phyloP scores from a whole-genome alignment of 106 monocot genomes.

The Posidonia australis region DNA sequence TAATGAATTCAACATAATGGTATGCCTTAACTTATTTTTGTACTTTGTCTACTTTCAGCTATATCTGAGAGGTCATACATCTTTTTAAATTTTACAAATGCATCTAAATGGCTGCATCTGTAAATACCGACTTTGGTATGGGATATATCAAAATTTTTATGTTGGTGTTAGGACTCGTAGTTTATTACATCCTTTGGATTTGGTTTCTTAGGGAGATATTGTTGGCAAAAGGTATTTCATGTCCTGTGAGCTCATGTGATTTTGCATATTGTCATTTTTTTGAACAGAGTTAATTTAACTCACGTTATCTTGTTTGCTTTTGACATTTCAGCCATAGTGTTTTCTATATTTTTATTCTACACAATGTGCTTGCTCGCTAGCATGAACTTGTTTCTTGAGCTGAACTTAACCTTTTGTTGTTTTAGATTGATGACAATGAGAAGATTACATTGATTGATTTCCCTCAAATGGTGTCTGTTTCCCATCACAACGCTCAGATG shows the following conservation, averaged over 20 bases:
- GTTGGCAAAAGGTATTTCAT: no score
- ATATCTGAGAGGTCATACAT: background rate
- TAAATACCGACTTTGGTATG: no score
- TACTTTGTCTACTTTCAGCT: background rate
- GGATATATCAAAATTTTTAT: no score
- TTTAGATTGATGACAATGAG: conserved; percentile 87
- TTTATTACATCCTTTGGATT: no score
- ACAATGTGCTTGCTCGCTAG: background rate
- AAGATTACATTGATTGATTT: conserved; percentile 96
- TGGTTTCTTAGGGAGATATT: no score
- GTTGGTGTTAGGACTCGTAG: no score
- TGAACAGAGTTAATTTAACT: background rate
- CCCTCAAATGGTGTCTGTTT: conserved; percentile 98
- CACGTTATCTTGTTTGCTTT: background rate
- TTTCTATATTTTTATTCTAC: background rate
- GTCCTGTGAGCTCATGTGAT: background rate
- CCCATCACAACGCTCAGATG: conserved; percentile 97
- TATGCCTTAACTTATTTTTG: conserved; percentile 11
- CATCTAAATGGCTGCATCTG: no score
- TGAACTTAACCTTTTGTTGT: background rate
- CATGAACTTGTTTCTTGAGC: background rate
- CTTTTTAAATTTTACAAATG: no score
- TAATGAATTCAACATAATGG: conserved; percentile 97
- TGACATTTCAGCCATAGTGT: background rate
- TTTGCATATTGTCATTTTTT: background rate